Percentiles rank a stretch among this genome's conserved stretches.
phyloP scores from a whole-genome alignment of 768 basidiomycete genomes.

The Termitomyces heimii region DNA sequence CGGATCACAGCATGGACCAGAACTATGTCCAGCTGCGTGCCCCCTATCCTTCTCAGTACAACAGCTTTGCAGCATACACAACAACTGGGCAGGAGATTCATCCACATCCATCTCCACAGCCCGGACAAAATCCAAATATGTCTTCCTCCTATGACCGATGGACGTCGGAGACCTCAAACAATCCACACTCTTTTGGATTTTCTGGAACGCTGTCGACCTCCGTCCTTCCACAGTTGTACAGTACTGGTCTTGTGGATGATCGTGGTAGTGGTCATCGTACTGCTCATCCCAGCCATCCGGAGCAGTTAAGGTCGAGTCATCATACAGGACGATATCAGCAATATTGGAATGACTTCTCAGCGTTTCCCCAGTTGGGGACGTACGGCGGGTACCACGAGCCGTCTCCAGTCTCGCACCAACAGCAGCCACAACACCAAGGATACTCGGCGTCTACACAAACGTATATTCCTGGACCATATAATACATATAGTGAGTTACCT shows the following conservation, averaged over 20 bases:
- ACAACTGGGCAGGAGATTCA: constrained; percentile 5
- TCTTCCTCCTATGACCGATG: constrained; percentile 37
- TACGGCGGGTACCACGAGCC: constrained; percentile 25
- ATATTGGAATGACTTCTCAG: constrained; percentile 51
- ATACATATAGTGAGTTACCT: constrained; percentile 18
- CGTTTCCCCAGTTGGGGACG: constrained; percentile 42
- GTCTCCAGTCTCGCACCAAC: constrained; percentile 8
- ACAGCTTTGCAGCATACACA: constrained; percentile 6
- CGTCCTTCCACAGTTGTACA: constrained; percentile 70
- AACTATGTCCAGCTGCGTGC: constrained; percentile 16
- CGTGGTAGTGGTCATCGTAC: constrained; percentile 12
- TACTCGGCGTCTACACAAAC: constrained; percentile 13
- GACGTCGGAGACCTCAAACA: constrained; percentile 23
- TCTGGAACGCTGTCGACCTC: constrained; percentile 58
- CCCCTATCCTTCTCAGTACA: constrained; percentile 11
- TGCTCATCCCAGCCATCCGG: constrained; percentile 1
- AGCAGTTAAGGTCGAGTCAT: constrained; percentile 14
- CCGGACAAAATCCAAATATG: not conserved
- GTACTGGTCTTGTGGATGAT: constrained; percentile 62
- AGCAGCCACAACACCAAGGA: constrained; percentile 8
- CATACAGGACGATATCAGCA: constrained; percentile 36
- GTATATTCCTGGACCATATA: constrained; percentile 22
- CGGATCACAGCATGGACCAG: not conserved
- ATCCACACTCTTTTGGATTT: constrained; percentile 25
- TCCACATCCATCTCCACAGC: not conserved